phyloP scores from a whole-genome alignment of 768 basidiomycete genomes.

The Peribolospora baueri region DNA sequence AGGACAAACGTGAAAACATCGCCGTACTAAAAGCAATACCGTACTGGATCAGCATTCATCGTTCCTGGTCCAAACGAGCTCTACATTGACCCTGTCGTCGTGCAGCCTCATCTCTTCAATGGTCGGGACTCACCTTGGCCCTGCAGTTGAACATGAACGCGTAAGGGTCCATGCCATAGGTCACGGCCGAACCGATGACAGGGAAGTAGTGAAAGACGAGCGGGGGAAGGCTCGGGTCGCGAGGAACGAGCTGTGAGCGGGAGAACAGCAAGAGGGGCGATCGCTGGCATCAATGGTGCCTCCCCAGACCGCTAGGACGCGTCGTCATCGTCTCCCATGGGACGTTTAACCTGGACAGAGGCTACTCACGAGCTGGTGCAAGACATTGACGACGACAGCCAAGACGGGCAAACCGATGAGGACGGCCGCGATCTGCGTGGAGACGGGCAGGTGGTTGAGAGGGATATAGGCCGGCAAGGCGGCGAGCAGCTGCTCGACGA shows the following conservation, averaged over 20 bases:
- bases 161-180: slow-evolving; percentile 80
- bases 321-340: neutral
- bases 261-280: neutral
- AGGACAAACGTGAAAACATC: slow-evolving; percentile 91
- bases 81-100: neutral
- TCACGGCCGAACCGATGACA: slow-evolving; percentile 61
- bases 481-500: neutral
- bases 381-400: slow-evolving; percentile 43
- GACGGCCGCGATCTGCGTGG: neutral
- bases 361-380: slow-evolving; percentile 47
- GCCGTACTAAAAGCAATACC: slow-evolving; percentile 42
- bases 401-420: slow-evolving; percentile 45
- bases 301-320: neutral
- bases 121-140: slow-evolving; percentile 17
- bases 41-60: neutral
- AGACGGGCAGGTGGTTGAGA: neutral
- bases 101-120: slow-evolving; percentile 37
- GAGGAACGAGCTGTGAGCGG: slow-evolving; percentile 34
- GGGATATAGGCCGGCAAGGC: neutral
- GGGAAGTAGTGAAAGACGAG: slow-evolving; percentile 84
- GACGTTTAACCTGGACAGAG: neutral
- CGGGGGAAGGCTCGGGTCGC: slow-evolving; percentile 50
- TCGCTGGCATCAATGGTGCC: neutral
- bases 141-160: slow-evolving; percentile 55
- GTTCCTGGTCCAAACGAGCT: neutral